Evolutionary conservation across 1,139 yeast species (phyloP), one percentile per base, ranked within the genome.

Genomic region (Eremothecium cymbalariae): DNA sequence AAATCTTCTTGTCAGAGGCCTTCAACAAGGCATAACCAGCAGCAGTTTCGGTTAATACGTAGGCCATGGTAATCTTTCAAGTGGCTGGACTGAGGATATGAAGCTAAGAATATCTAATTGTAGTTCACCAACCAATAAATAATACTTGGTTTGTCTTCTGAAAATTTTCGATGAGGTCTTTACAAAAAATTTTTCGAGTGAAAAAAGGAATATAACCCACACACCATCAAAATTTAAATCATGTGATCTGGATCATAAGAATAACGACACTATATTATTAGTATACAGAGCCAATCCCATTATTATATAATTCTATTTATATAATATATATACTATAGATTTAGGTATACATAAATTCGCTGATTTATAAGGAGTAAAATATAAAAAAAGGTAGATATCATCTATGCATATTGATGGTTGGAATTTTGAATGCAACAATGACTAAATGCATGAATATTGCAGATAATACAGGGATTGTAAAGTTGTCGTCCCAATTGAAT

Each of bases 11-110:
- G 71, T 90, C 97, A 47, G 95, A 79, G 41, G 97, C 95, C 69
- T 90, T 90, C 58, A 90, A 75, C 60, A 90, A 73, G 60, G 97
- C 97, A 62, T 90, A 90, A 60, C 98, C 98, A 39, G 98, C 98
- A 47, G 97, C 84, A 46, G 97, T 90, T 71, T 90, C 98, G 44
- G 97, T 83, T 62, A 90, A 77, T 57, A 90, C 90, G 74, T 75
- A 86, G 51, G 97, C 85, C 96, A 86, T 86, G 37, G 38, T 49
- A 30, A 24, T 23, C 29, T 15, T 17, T 25, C 18, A 7, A 23
- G 11, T 6, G 12, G 25, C 25, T 8, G 25, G 12, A 23, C 25
- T 23, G 25, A 23, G 8, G 25, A 11, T 8, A 8, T 23, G 8
- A 11, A 14, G 9, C 7, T 8, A 9, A 9, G 21, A 19, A 9